A percentile compares a stretch with the other conserved stretches of the same genome.
Evolutionary conservation across 192 early-diverging fungal genomes (phyloP).

Genomic region (Oehlia diaphana): DNA sequence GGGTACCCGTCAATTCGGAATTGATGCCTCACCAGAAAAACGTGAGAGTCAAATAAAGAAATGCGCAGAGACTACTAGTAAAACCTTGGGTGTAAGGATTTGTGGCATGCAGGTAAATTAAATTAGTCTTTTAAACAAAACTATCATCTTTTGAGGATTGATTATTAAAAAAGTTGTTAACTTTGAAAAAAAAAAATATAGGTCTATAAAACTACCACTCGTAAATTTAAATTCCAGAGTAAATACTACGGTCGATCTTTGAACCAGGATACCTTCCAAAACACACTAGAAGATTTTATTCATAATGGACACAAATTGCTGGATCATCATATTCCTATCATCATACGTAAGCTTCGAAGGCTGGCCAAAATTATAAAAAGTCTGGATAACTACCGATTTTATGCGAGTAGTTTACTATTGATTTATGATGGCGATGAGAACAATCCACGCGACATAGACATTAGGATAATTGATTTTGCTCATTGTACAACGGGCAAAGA

Average conservation of each 20-base stretch:
- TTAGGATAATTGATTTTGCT: slow-evolving; percentile 97
- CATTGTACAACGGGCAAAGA: slow-evolving; percentile 72
- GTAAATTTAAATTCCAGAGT: slow-evolving; percentile 83
- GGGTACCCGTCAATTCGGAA: slow-evolving; percentile 96
- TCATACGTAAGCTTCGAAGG: slow-evolving; percentile 72
- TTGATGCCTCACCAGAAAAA: slow-evolving; percentile 83
- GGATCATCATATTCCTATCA: slow-evolving; percentile 75
- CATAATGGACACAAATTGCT: slow-evolving; percentile 80
- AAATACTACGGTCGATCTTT: slow-evolving; percentile 95
- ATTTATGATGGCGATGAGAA: slow-evolving; percentile 82
- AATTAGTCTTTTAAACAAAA: not conserved
- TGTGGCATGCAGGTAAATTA: slow-evolving; percentile 93
- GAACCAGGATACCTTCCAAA: slow-evolving; percentile 73
- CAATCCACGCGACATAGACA: slow-evolving; percentile 58
- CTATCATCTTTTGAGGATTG: no score
- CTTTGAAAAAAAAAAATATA: slow-evolving; percentile 30
- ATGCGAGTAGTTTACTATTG: slow-evolving; percentile 84
- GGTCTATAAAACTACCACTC: slow-evolving; percentile 79
- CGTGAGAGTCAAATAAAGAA: slow-evolving; percentile 86
- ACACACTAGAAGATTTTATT: slow-evolving; percentile 77
- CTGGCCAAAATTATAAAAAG: slow-evolving; percentile 75
- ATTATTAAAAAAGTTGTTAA: not conserved
- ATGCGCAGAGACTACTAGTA: slow-evolving; percentile 90
- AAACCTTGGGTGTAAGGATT: slow-evolving; percentile 88
- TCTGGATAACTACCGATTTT: slow-evolving; percentile 87